Conservation (phyloP, 345 rosid species). For the Bruguiera sexangula region DNA sequence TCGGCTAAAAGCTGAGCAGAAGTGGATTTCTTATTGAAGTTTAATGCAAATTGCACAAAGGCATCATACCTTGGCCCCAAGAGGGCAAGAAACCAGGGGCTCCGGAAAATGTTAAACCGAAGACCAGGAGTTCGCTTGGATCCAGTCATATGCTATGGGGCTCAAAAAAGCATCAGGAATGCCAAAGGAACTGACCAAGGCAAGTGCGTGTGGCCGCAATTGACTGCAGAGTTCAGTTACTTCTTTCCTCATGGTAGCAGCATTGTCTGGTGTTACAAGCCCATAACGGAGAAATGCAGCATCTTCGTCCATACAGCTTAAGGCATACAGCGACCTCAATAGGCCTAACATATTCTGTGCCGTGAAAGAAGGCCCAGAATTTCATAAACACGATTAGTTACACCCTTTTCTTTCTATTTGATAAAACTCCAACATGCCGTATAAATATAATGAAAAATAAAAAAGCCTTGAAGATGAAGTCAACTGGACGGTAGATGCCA, state of each 20-base stretch:
- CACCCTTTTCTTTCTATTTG: not conserved
- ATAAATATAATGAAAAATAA: not conserved
- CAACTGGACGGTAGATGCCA: not conserved
- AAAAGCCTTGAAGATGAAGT: not conserved
- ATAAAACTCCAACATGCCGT: too few relatives aligned
- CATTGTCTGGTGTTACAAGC: constrained; percentile 54
- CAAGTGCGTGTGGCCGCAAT: constrained; percentile 75
- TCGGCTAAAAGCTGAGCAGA: not conserved
- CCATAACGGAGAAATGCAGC: constrained; percentile 67
- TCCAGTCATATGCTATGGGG: constrained; percentile 88
- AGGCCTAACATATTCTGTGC: constrained; percentile 54
- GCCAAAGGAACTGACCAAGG: constrained; percentile 70
- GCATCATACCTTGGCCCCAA: not conserved
- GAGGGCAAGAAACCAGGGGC: not conserved
- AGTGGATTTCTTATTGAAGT: not conserved
- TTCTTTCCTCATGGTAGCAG: constrained; percentile 63
- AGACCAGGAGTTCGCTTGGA: constrained; percentile 79
- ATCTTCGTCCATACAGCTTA: constrained; percentile 73
- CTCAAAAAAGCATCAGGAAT: constrained; percentile 72
- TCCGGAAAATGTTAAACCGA: constrained; percentile 30
- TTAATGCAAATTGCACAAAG: not conserved
- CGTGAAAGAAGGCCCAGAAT: not conserved
- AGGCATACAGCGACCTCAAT: constrained; percentile 67
- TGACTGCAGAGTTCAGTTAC: constrained; percentile 64
- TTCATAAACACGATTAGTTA: not conserved